Conservation (phyloP, 805 yeast genomes). For the Monosporozyma yasuniensis region DNA sequence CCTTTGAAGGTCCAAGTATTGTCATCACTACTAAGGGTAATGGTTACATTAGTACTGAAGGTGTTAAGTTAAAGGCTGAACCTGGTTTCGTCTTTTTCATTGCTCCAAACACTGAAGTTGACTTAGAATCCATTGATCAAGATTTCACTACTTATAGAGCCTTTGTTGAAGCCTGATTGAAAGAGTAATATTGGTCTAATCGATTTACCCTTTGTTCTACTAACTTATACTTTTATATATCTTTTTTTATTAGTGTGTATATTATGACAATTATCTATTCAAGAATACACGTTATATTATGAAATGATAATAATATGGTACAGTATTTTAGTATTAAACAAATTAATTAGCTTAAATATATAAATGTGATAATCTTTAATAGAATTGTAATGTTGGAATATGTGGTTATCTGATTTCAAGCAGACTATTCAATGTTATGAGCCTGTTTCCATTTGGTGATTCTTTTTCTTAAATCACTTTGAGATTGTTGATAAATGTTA, state of each 20-base stretch:
- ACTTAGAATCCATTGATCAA: conserved; percentile 42
- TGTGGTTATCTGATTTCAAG: not conserved
- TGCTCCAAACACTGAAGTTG: conserved; percentile 65
- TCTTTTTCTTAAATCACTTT: conserved; percentile 74
- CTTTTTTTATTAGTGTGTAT: not conserved
- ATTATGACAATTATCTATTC: not conserved
- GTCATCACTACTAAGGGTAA: conserved; percentile 74
- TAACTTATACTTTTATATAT: not conserved
- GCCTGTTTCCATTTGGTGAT: conserved; percentile 59
- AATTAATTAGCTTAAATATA: not conserved
- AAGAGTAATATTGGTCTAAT: not conserved
- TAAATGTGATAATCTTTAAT: not conserved
- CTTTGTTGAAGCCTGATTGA: conserved; percentile 53
- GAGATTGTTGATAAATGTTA: conserved; percentile 72
- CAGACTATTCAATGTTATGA: conserved; percentile 26
- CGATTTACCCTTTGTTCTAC: too few species aligned
- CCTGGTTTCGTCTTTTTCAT: conserved; percentile 79
- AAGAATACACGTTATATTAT: not conserved
- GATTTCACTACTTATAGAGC: conserved; percentile 84
- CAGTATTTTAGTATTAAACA: not conserved
- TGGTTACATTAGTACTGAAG: conserved; percentile 46
- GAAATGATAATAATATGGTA: not conserved
- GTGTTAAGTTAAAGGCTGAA: conserved; percentile 39
- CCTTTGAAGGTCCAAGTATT: conserved; percentile 79
- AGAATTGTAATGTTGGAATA: not conserved